Percentiles rank a stretch among this genome's conserved stretches.
These are phyloP conservation scores for Monosporascus sp. DNA, from an alignment of 2,329 filamentous ascomycete genomes.

Conservation along the genomic window DNA sequence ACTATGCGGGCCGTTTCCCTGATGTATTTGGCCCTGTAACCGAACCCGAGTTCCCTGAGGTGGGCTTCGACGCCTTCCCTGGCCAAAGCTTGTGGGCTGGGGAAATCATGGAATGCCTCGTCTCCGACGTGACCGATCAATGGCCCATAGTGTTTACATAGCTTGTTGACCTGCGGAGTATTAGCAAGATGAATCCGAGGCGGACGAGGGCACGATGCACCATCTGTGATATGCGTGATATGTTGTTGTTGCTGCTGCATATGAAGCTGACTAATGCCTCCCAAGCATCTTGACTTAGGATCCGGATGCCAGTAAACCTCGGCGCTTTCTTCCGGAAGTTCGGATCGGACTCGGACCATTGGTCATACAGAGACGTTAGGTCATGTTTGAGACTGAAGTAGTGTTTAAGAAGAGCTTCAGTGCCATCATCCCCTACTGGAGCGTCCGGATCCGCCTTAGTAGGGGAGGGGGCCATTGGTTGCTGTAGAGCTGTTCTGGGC, in stretches of 20 bases:
- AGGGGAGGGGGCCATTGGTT: conserved; percentile 31
- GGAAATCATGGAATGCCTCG: conserved; percentile 81
- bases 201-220: conserved; percentile 35
- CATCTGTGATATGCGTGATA: conserved; percentile 92
- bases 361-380: conserved; percentile 67
- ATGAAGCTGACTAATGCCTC: conserved; percentile 92
- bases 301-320: conserved; percentile 84
- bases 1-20: conserved; percentile 77
- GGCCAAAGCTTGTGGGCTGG: conserved; percentile 66
- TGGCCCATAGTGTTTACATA: conserved; percentile 80
- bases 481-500: conserved; percentile 29
- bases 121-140: conserved; percentile 66
- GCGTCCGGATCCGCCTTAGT: conserved; percentile 18
- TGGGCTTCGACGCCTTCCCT: conserved; percentile 70
- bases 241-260: conserved; percentile 99
- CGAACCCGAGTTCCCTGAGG: conserved; percentile 80
- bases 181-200: neutral
- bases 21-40: conserved; percentile 91
- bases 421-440: conserved; percentile 58
- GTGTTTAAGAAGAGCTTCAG: conserved; percentile 66
- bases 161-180: conserved; percentile 63
- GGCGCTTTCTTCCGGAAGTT: conserved; percentile 88
- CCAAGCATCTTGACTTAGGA: conserved; percentile 93
- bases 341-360: conserved; percentile 79
- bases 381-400: conserved; percentile 87